phyloP scores from a whole-genome alignment of 768 basidiomycete genomes.

The Leccinum olivaceopallidum region DNA sequence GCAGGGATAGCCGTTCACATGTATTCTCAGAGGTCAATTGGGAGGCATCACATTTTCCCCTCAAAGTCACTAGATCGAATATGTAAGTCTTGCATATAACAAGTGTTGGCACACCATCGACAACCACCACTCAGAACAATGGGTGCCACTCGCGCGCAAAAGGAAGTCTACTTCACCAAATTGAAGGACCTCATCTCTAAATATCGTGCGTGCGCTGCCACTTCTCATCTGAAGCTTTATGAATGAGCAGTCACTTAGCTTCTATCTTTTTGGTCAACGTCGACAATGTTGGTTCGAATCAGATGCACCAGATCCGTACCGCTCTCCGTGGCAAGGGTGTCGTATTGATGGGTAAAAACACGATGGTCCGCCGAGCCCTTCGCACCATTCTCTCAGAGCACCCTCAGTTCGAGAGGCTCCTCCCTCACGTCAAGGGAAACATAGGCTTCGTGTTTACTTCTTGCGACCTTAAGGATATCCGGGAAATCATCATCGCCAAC shows the following conservation, averaged over 20 bases:
- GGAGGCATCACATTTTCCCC: constrained; percentile 66
- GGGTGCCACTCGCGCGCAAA: constrained; percentile 90
- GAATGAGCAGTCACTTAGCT: constrained; percentile 47
- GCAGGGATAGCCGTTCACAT: background rate
- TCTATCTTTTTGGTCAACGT: constrained; percentile 99
- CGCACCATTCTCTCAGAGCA: constrained; percentile 85
- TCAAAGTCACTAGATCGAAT: constrained; percentile 24
- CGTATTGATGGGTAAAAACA: constrained; percentile 99
- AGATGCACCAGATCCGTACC: constrained; percentile 97
- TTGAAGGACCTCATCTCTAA: constrained; percentile 90
- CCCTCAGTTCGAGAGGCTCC: constrained; percentile 95
- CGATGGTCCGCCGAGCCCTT: constrained; percentile 98
- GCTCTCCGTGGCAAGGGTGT: constrained; percentile 95
- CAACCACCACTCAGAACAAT: constrained; percentile 50
- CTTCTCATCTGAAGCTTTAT: background rate
- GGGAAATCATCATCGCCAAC: constrained; percentile 92
- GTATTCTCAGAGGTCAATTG: constrained; percentile 78
- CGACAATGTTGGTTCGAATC: constrained; percentile 99
- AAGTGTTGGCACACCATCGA: background rate
- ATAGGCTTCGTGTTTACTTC: constrained; percentile 99
- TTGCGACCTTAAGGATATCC: constrained; percentile 90
- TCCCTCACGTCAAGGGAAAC: constrained; percentile 96
- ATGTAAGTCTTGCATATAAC: constrained; percentile 25
- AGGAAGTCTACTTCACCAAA: constrained; percentile 89
- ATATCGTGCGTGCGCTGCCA: constrained; percentile 64